Conservation (phyloP, 1,284 basidiomycete species). For the Cryptococcus depauperatus region DNA sequence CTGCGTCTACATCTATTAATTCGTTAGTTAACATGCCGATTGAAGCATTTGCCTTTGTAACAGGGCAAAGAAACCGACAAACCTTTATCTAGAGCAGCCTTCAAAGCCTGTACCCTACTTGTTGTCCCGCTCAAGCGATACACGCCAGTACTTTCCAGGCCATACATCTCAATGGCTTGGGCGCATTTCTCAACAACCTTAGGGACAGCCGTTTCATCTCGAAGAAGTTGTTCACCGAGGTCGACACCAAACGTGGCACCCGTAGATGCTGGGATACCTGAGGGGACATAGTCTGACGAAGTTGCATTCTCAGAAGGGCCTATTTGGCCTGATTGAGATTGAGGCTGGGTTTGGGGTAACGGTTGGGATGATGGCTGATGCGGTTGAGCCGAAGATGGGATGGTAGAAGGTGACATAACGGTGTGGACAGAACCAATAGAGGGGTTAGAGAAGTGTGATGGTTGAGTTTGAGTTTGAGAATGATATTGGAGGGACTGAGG, state of each 20-base stretch:
- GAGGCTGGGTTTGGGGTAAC: too few species aligned
- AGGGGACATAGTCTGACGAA: slow-evolving; percentile 18
- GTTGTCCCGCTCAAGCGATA: slow-evolving; percentile 90
- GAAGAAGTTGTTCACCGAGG: slow-evolving; percentile 78
- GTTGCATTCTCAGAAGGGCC: too few species aligned
- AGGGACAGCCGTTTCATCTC: slow-evolving; percentile 85
- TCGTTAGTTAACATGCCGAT: too few species aligned
- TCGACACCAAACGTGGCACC: slow-evolving; percentile 78
- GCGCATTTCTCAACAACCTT: slow-evolving; percentile 82
- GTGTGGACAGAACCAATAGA: background rate
- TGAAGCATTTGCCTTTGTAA: background rate
- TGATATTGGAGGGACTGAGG: slow-evolving; percentile 5
- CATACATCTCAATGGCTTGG: slow-evolving; percentile 71
- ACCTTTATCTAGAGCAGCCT: slow-evolving; percentile 80
- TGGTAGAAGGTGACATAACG: background rate
- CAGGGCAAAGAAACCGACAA: slow-evolving; percentile 17
- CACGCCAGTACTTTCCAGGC: slow-evolving; percentile 76
- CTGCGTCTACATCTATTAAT: slow-evolving; percentile 66
- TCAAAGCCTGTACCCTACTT: slow-evolving; percentile 75
- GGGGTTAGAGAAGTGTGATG: slow-evolving; percentile 1
- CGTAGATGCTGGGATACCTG: slow-evolving; percentile 25
- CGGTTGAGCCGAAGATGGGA: background rate
- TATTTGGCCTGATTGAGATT: too few species aligned
- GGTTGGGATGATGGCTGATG: background rate
- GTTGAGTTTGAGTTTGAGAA: background rate